Conservation (phyloP, 1,284 basidiomycete genomes). For the Apiotrichum siamense region DNA sequence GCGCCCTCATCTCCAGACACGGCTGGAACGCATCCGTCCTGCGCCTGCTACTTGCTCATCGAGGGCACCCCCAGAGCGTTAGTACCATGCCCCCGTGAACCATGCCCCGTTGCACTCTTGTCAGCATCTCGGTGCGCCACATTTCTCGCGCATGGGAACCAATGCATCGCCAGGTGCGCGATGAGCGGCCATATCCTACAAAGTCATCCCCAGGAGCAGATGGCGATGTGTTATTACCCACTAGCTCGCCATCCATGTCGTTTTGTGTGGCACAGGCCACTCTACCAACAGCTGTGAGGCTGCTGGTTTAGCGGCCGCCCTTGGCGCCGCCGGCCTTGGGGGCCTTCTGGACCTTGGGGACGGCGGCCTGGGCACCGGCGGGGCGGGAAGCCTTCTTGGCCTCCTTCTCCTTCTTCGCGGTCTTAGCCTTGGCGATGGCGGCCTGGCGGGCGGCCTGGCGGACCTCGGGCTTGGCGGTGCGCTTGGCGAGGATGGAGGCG, state of each 20-base stretch:
- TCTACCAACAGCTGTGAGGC: no score
- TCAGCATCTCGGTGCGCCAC: no score
- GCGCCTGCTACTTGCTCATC: no score
- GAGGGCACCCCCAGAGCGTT: no score
- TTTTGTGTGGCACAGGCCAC: neutral
- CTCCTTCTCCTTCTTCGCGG: constrained; percentile 95
- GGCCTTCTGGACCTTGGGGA: constrained; percentile 89
- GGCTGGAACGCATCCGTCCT: no score
- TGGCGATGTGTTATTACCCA: neutral
- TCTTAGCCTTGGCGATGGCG: constrained; percentile 87
- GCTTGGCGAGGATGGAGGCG: constrained; percentile 79
- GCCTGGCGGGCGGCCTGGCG: constrained; percentile 73
- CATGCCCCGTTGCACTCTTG: no score
- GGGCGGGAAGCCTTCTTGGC: constrained; percentile 72
- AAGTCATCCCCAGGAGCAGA: constrained; percentile 11
- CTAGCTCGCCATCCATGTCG: constrained; percentile 2
- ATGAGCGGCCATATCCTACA: constrained; percentile 23
- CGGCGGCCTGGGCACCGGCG: constrained; percentile 45
- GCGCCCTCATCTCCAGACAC: no score
- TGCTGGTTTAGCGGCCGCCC: constrained; percentile 42
- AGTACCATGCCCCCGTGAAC: no score
- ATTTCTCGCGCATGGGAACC: constrained; percentile 10
- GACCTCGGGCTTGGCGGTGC: constrained; percentile 83
- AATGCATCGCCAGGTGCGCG: constrained; percentile 16
- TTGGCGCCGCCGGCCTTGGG: constrained; percentile 83